These are phyloP conservation scores for Flueggea neowawraea DNA, from an alignment of 441 rosid species.

Conservation along the genomic window DNA sequence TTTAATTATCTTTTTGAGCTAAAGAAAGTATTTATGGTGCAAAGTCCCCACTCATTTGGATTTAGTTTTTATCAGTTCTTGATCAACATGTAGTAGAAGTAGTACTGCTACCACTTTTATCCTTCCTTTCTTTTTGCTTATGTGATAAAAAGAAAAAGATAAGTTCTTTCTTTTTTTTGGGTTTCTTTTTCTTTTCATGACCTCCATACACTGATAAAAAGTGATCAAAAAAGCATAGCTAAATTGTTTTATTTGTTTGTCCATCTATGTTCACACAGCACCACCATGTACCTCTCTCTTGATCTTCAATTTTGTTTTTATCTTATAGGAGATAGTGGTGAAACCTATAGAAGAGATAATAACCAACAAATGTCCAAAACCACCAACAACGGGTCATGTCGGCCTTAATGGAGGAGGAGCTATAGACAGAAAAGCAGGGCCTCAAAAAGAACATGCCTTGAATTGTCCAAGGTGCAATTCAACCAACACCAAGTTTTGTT, in stretches of 20 bases:
- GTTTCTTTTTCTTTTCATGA: constrained; percentile 11
- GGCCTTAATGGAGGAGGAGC: neutral
- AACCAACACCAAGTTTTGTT: constrained; percentile 89
- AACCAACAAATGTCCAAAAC: constrained; percentile 48
- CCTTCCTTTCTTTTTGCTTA: constrained; percentile 26
- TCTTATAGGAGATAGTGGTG: constrained; percentile 71
- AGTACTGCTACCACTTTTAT: constrained; percentile 15
- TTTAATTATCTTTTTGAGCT: constrained; percentile 10
- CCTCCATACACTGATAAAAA: constrained; percentile 28
- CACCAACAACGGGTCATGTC: constrained; percentile 18
- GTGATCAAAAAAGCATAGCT: neutral
- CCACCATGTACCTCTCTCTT: constrained; percentile 6
- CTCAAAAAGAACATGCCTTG: constrained; percentile 66
- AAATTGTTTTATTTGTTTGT: constrained; percentile 30
- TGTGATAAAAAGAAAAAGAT: constrained; percentile 7
- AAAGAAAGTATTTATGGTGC: constrained; percentile 31
- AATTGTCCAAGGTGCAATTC: constrained; percentile 98
- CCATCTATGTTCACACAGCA: constrained; percentile 11
- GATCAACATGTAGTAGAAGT: neutral
- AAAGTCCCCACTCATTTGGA: constrained; percentile 41
- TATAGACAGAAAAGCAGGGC: constrained; percentile 53
- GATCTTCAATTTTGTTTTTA: constrained; percentile 12
- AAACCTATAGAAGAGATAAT: constrained; percentile 79
- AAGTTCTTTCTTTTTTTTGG: constrained; percentile 11
- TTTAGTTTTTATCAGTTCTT: constrained; percentile 31